Percentiles rank a stretch among this genome's conserved stretches.
Conservation (phyloP, 139 green algal species). For the Chlorella sp. region DNA sequence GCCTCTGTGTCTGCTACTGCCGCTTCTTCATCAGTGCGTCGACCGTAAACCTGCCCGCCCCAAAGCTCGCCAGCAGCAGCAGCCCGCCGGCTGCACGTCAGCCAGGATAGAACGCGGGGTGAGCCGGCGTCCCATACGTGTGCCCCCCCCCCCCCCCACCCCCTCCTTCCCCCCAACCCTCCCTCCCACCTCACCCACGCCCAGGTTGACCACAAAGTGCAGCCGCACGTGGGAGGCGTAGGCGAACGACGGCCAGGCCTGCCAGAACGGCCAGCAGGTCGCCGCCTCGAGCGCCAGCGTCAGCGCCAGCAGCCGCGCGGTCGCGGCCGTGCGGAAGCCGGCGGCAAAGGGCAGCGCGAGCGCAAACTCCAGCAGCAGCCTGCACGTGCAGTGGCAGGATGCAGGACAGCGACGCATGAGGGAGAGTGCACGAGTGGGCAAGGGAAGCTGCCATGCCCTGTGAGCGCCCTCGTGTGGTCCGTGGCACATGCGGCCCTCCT, state of each 20-base stretch:
- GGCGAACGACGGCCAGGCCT: constrained; percentile 40
- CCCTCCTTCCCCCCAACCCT: background rate
- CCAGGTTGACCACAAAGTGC: constrained; percentile 59
- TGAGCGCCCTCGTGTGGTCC: too few species aligned
- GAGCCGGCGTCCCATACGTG: constrained; percentile 8
- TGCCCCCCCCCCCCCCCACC: background rate
- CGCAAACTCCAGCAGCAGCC: constrained; percentile 52
- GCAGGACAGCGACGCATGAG: background rate
- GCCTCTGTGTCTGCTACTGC: constrained; percentile 11
- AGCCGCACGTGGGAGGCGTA: constrained; percentile 21
- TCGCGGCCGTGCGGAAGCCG: constrained; percentile 42
- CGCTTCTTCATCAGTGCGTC: constrained; percentile 33
- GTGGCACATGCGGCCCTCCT: background rate
- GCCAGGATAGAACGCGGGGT: constrained; percentile 26
- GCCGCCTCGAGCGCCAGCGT: constrained; percentile 46
- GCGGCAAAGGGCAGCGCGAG: constrained; percentile 56
- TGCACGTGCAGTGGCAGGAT: background rate
- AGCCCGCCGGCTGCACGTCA: constrained; percentile 27
- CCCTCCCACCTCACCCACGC: too few species aligned
- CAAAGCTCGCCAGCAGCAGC: constrained; percentile 46
- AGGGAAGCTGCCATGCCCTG: too few species aligned
- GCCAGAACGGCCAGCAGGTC: constrained; percentile 60
- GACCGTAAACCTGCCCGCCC: constrained; percentile 41
- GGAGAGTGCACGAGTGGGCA: background rate
- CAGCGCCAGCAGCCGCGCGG: constrained; percentile 36